Evolutionary conservation across 108 stramenopile species (phyloP).

Genomic region (Cyclotella atomus): DNA sequence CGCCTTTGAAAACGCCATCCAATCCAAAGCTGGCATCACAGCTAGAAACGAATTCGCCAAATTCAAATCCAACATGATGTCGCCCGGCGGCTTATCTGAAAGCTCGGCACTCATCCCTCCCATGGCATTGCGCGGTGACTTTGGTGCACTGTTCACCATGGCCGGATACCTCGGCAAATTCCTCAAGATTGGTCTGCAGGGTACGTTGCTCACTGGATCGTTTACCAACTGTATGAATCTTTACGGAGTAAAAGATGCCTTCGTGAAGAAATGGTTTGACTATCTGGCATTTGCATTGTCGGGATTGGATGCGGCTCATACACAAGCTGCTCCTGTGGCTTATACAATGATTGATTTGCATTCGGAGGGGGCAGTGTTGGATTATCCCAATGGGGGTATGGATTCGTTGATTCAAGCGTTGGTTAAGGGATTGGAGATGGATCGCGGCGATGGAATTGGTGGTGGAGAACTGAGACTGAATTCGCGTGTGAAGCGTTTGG

Average conservation of each 20-base stretch:
- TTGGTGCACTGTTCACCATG: slow-evolving; percentile 47
- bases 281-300: slow-evolving; percentile 87
- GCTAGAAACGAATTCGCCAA: slow-evolving; percentile 53
- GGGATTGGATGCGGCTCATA: slow-evolving; percentile 84
- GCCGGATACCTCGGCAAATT: slow-evolving; percentile 59
- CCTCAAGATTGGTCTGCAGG: slow-evolving; percentile 69
- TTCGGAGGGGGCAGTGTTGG: slow-evolving; percentile 69
- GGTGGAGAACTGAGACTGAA: slow-evolving; percentile 54
- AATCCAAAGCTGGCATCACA: slow-evolving; percentile 59
- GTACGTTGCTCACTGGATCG: slow-evolving; percentile 66
- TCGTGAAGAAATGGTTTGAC: slow-evolving; percentile 75
- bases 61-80: slow-evolving; percentile 56
- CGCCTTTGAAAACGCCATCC: slow-evolving; percentile 59
- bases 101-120: slow-evolving; percentile 73
- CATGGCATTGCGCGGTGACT: slow-evolving; percentile 73
- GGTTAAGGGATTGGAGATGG: slow-evolving; percentile 66
- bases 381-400: slow-evolving; percentile 89
- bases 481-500: slow-evolving; percentile 54
- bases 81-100: slow-evolving; percentile 56
- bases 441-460: slow-evolving; percentile 44
- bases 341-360: slow-evolving; percentile 92
- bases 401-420: slow-evolving; percentile 83
- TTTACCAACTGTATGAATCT: slow-evolving; percentile 65
- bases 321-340: slow-evolving; percentile 89
- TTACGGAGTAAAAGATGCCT: slow-evolving; percentile 56